Percentiles rank a stretch among this genome's conserved stretches.
Conservation (phyloP, 192 early-diverging fungal species). For the Jimgerdemannia flammicorona region DNA sequence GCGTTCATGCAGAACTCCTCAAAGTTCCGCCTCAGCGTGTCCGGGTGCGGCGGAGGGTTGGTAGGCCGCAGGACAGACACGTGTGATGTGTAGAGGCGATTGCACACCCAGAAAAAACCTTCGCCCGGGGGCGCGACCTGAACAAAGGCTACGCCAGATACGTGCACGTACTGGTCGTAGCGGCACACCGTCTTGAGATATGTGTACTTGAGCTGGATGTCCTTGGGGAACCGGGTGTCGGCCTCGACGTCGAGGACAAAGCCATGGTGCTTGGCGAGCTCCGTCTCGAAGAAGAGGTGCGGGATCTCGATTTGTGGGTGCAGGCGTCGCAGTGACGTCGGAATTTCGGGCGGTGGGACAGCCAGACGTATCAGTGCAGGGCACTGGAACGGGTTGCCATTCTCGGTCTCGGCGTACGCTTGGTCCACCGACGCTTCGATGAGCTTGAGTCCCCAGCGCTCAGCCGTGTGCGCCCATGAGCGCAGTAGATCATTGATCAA, state of each 20-base stretch:
- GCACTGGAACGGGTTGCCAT: slow-evolving; percentile 87
- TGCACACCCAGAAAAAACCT: slow-evolving; percentile 87
- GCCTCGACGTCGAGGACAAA: slow-evolving; percentile 94
- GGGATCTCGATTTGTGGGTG: slow-evolving; percentile 40
- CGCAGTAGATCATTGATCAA: slow-evolving; percentile 84
- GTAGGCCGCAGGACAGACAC: slow-evolving; percentile 32
- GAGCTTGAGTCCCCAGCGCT: slow-evolving; percentile 83
- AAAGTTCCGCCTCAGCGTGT: slow-evolving; percentile 54
- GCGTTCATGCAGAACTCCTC: slow-evolving; percentile 57
- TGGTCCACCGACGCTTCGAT: slow-evolving; percentile 86
- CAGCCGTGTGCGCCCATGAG: slow-evolving; percentile 75
- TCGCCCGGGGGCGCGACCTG: slow-evolving; percentile 69
- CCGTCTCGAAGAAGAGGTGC: slow-evolving; percentile 70
- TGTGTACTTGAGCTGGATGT: slow-evolving; percentile 50
- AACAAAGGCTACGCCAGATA: slow-evolving; percentile 88
- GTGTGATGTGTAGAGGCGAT: slow-evolving; percentile 67
- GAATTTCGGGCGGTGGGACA: slow-evolving; percentile 57
- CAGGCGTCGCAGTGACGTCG: slow-evolving; percentile 27
- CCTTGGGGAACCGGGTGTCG: slow-evolving; percentile 41
- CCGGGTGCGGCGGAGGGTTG: slow-evolving; percentile 26
- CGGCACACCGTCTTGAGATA: slow-evolving; percentile 62
- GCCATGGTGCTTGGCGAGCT: slow-evolving; percentile 71
- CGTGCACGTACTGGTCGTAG: slow-evolving; percentile 89
- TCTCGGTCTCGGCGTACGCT: slow-evolving; percentile 55
- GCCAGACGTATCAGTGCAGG: slow-evolving; percentile 63